Percentiles rank a stretch among this genome's conserved stretches.
Evolutionary conservation across 2,329 filamentous ascomycete genomes (phyloP).

Genomic region (Penicillium glabrum): DNA sequence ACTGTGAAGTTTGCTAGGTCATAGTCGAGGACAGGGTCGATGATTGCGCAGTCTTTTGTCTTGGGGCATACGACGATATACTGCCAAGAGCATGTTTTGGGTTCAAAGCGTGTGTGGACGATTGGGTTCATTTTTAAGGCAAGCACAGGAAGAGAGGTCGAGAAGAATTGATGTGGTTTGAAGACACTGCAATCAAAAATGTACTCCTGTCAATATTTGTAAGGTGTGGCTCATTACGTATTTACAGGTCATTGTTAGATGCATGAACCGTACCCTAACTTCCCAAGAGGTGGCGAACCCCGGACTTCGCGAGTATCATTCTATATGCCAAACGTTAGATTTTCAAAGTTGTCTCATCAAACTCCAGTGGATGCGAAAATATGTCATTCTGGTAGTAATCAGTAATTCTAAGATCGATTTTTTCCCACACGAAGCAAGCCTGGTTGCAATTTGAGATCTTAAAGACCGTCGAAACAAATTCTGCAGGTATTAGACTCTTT

Average conservation of each 20-base stretch:
- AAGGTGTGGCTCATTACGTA: slow-evolving; percentile 12
- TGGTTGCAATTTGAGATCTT: neutral
- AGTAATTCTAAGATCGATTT: neutral
- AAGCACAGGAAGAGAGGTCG: neutral
- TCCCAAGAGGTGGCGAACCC: neutral
- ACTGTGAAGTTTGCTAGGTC: slow-evolving; percentile 44
- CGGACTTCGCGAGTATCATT: neutral
- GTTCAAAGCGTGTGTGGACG: slow-evolving; percentile 44
- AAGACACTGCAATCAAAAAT: neutral
- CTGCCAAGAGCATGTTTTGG: slow-evolving; percentile 56
- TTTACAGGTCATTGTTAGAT: slow-evolving; percentile 5
- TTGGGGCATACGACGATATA: slow-evolving; percentile 57
- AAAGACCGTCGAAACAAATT: neutral
- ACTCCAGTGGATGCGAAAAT: neutral
- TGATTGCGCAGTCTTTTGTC: slow-evolving; percentile 52
- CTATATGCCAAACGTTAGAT: neutral
- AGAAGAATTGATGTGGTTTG: neutral
- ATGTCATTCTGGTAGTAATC: slow-evolving; percentile 1
- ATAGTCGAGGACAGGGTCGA: slow-evolving; percentile 61
- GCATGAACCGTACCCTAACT: neutral
- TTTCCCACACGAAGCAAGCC: neutral
- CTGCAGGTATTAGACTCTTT: neutral
- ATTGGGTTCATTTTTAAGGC: slow-evolving; percentile 29
- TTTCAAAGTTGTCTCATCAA: neutral
- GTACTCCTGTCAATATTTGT: neutral